Base-by-base conservation (phyloP, 2,329 filamentous ascomycete genomes). In the Curvularia eragrostidis region DNA sequence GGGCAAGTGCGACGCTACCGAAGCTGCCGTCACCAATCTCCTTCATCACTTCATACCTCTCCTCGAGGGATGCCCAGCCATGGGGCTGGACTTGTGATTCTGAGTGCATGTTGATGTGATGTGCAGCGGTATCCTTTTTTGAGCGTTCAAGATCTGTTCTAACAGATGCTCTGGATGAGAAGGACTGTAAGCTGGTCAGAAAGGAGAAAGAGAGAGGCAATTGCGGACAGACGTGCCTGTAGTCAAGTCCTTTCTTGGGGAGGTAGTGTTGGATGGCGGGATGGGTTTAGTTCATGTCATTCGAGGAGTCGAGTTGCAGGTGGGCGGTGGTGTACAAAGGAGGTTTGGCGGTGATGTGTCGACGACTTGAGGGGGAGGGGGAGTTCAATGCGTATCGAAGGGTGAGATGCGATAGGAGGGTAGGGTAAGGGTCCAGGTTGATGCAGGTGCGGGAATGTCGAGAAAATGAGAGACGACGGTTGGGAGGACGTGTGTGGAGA, bases 21-120 rank as follows among this genome's bases (percentile, higher is more conserved):
- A 99, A 99, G 81, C 95, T 98, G 67, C 95, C 95, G 87, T 99
- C 95, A 48, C 95, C 95, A 76, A 99, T 96, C 74, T 99, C 95
- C 80, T 98, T 99, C 75, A 99, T 82, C 54, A 99, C 89, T 79
- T 99, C 94, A 76, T 97, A 99, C 68, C 93, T 89, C 75, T 99
- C 95, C 76, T 97, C 93, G 52, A 99, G 87, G 52, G 79, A 89
- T 54, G 85, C 82, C 67, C 87, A 85, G 77, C 86, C 86, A 75
- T 90, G 86, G 70, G 88, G 86, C 78, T 89, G 85, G 71, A 88
- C 80, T 71, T 96, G 91, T 77, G 85, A 71, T 87, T 81, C 73
- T 94, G 91, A 77, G 86, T 84, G 78, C 91, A 96, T 96, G 67
- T 73, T 87, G 78, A 70, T 63, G 62, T 50, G 54, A 48, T 52